Evolutionary conservation across 2,329 filamentous ascomycete genomes (phyloP).

Genomic region (Clonostachys solani): DNA sequence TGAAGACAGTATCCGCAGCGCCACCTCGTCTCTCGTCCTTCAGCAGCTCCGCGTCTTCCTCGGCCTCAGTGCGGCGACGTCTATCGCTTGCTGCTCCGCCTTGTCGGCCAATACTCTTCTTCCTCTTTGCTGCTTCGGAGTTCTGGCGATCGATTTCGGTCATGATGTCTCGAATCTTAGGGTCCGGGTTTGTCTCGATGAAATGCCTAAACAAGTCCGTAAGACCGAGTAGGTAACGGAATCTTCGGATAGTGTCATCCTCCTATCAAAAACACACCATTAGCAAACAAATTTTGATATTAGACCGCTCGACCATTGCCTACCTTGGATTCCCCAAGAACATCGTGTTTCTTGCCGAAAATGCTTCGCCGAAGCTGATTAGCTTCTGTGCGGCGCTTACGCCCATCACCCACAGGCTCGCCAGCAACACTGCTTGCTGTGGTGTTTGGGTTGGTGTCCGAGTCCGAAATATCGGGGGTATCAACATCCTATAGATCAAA

Average conservation of each 20-base stretch:
- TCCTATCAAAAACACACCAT: constrained; percentile 49
- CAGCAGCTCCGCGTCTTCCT: constrained; percentile 87
- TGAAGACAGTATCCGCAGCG: constrained; percentile 83
- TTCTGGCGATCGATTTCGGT: constrained; percentile 93
- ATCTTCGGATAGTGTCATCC: constrained; percentile 90
- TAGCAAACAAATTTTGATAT: constrained; percentile 5
- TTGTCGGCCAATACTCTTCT: constrained; percentile 73
- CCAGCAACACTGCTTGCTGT: constrained; percentile 82
- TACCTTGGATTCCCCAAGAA: constrained; percentile 89
- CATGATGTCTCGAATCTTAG: constrained; percentile 91
- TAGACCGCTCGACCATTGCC: constrained; percentile 6
- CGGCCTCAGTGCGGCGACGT: constrained; percentile 87
- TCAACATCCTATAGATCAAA: constrained; percentile 47
- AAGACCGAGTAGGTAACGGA: constrained; percentile 89
- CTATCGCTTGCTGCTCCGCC: constrained; percentile 78
- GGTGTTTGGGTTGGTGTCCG: constrained; percentile 63
- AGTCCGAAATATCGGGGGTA: constrained; percentile 63
- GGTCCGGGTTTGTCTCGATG: constrained; percentile 95
- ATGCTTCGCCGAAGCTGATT: constrained; percentile 88
- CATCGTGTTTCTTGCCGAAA: constrained; percentile 91
- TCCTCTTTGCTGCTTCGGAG: constrained; percentile 63
- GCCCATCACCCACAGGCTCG: constrained; percentile 69
- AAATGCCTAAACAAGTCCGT: constrained; percentile 98
- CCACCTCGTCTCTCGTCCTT: constrained; percentile 87
- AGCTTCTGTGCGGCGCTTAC: constrained; percentile 81